Base-by-base conservation (phyloP, 805 yeast species). In the Yarrowia deformans region DNA sequence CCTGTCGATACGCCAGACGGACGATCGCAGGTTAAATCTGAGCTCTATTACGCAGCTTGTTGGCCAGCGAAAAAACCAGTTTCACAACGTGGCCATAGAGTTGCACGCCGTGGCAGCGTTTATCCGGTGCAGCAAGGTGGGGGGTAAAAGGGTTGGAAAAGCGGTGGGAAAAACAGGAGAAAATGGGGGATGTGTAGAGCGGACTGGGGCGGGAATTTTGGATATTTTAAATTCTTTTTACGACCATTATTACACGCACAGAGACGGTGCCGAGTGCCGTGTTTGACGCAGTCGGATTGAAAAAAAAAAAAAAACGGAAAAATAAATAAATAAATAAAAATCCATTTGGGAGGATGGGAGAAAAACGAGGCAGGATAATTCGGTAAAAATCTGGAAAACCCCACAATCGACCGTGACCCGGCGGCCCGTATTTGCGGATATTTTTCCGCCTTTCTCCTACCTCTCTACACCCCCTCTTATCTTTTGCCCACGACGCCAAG, bases 81-180 rank as follows among this genome's bases (percentile, higher is more conserved):
- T 54, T 54, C 60, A 54, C 18, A 54, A 54, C 60, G 60, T 54
- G 56, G 34, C 60, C 45, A 39, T 54, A 54, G 23, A 54, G 32
- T 54, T 54, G 13, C 37, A 16, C n/a, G n/a, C n/a, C n/a, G n/a
- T n/a, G n/a, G 29, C 29, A 23, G 23, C 42, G 23, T 54, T 54
- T 54, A 54, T 54, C 58, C 58, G 58, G 39, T 29, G 54, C 39
- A 23, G 43, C 8, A 34, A 34, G 5, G 19, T 37, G 55, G 37
- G 39, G 10, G 16, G 3, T 5, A 52, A 8, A 5, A 3, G n/a
- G 40, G 16, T 2, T 3, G 10, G 8, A 19, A 13, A 23, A 19
- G 1, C 9, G 1, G 8, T 14, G 8, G 13, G 10, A 19, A 0
- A 23, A 19, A 23, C 8, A 8, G 14, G 45, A 19, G 6, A 54